Percentiles rank a stretch among this genome's conserved stretches.
These are phyloP conservation scores for Penicillium sp. DNA, from an alignment of 2,329 filamentous ascomycete genomes.

Conservation along the genomic window DNA sequence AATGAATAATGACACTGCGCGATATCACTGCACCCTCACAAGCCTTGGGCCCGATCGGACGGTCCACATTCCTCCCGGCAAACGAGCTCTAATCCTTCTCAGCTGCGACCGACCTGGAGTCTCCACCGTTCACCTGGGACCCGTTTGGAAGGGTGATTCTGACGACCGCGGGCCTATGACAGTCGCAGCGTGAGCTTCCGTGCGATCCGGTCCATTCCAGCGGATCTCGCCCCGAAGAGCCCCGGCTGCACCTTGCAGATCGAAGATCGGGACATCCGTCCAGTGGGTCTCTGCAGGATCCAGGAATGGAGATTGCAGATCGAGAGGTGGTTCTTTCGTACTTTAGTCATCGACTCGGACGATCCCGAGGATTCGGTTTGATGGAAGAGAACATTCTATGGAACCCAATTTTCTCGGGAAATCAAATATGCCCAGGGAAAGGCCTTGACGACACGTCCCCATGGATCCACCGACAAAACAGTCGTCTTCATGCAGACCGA, in stretches of 20 bases:
- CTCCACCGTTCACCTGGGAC: neutral
- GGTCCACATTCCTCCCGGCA: slow-evolving; percentile 13
- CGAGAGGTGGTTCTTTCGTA: neutral
- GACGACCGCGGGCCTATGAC: neutral
- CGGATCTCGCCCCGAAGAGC: slow-evolving; percentile 1
- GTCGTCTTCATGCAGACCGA: too few relatives aligned
- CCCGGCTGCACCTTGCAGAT: slow-evolving; percentile 2
- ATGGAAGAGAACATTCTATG: too few relatives aligned
- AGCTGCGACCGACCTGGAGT: neutral
- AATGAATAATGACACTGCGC: neutral
- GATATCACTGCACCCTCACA: slow-evolving; percentile 1
- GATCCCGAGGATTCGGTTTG: too few relatives aligned
- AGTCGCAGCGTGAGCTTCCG: too few relatives aligned
- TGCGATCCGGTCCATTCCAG: slow-evolving; percentile 4
- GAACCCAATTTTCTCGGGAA: too few relatives aligned
- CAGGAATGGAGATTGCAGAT: neutral
- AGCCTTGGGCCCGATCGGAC: slow-evolving; percentile 12
- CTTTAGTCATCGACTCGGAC: neutral
- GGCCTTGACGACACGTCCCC: too few relatives aligned
- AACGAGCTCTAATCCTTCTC: neutral
- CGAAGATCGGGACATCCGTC: neutral
- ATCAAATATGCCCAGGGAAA: too few relatives aligned
- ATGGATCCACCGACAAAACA: too few relatives aligned
- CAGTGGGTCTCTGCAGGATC: too few relatives aligned
- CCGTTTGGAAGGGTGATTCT: slow-evolving; percentile 6